phyloP scores from a whole-genome alignment of 805 yeast species.

The Grigorovia yakushimaensis region DNA sequence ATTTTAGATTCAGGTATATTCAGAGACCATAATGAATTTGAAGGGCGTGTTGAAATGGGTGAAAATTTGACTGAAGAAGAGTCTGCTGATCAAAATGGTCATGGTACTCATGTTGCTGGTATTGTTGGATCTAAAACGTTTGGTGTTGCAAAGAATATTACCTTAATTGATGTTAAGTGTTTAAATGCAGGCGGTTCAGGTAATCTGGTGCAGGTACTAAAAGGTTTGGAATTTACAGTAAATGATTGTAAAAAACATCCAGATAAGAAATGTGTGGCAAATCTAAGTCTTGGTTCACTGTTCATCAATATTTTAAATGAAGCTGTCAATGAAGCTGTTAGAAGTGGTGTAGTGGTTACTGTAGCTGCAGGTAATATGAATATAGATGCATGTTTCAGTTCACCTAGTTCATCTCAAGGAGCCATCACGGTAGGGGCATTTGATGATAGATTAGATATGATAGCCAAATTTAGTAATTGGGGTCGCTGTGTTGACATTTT shows the following conservation, averaged over 20 bases:
- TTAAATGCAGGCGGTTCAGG: constrained; percentile 64
- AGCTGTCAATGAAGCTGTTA: constrained; percentile 67
- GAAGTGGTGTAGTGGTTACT: constrained; percentile 60
- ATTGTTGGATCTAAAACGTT: constrained; percentile 65
- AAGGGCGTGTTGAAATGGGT: constrained; percentile 50
- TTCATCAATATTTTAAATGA: constrained; percentile 56
- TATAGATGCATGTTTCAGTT: constrained; percentile 67
- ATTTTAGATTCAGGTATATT: constrained; percentile 80
- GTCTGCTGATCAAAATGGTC: constrained; percentile 65
- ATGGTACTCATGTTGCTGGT: constrained; percentile 93
- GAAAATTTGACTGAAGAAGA: constrained; percentile 54
- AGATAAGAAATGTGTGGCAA: constrained; percentile 49
- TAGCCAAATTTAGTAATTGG: constrained; percentile 84
- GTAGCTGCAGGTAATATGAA: constrained; percentile 85
- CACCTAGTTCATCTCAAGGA: constrained; percentile 70
- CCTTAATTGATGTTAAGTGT: constrained; percentile 65
- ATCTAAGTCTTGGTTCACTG: constrained; percentile 71
- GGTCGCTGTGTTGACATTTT: constrained; percentile 84
- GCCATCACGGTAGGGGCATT: constrained; percentile 85
- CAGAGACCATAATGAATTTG: constrained; percentile 50
- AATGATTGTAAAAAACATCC: constrained; percentile 36
- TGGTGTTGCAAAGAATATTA: constrained; percentile 72
- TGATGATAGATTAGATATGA: constrained; percentile 57
- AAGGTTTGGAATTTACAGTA: constrained; percentile 60
- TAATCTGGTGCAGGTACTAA: constrained; percentile 50